Evolutionary conservation across 371 early-diverging fungal genomes (phyloP).

Genomic region (Funneliformis caledonium): DNA sequence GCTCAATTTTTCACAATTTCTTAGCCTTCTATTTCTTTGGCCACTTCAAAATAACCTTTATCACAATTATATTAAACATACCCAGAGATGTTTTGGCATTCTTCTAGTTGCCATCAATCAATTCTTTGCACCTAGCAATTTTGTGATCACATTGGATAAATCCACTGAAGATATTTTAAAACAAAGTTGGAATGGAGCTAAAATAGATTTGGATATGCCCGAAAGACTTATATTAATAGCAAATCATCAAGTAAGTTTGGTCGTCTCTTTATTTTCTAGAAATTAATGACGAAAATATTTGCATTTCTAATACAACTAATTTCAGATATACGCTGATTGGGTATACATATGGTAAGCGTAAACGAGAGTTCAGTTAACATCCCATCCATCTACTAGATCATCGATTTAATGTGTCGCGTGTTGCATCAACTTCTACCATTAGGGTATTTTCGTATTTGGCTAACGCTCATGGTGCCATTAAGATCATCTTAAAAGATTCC

Average conservation of each 20-base stretch:
- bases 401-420: neutral
- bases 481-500: slow-evolving; percentile 83
- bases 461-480: slow-evolving; percentile 74
- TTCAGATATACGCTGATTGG: slow-evolving; percentile 86
- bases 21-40: slow-evolving; percentile 45
- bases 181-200: slow-evolving; percentile 34
- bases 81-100: slow-evolving; percentile 67
- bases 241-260: slow-evolving; percentile 73
- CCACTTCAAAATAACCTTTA: slow-evolving; percentile 51
- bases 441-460: slow-evolving; percentile 64
- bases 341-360: slow-evolving; percentile 80
- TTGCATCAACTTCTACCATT: neutral
- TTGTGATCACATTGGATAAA: slow-evolving; percentile 63
- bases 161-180: slow-evolving; percentile 46
- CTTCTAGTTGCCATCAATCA: slow-evolving; percentile 63
- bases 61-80: slow-evolving; percentile 55
- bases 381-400: too few species aligned
- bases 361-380: slow-evolving; percentile 1
- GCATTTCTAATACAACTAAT: neutral
- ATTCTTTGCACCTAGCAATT: slow-evolving; percentile 65
- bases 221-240: slow-evolving; percentile 63
- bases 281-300: neutral
- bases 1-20: slow-evolving; percentile 44
- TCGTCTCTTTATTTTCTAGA: slow-evolving; percentile 23
- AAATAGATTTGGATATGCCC: slow-evolving; percentile 49